phyloP scores from a whole-genome alignment of 352 stramenopile species.

The Pythium sp. region DNA sequence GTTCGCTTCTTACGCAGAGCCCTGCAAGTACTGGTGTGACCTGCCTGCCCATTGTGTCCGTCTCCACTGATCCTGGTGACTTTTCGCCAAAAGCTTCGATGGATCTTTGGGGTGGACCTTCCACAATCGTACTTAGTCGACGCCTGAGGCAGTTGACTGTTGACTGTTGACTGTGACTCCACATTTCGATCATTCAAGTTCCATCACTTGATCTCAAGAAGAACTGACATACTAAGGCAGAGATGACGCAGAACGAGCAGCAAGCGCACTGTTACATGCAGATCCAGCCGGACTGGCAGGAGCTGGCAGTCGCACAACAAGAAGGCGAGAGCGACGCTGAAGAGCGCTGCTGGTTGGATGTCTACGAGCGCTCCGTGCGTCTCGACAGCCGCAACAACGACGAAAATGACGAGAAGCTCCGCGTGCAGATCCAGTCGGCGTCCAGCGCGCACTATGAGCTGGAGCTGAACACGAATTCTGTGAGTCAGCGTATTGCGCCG shows the following conservation, averaged over 20 bases:
- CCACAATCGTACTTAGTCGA: not conserved
- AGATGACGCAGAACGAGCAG: constrained; percentile 2
- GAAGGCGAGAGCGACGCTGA: not conserved
- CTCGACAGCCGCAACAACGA: constrained; percentile 5
- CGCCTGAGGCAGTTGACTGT: not conserved
- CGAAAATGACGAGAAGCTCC: not conserved
- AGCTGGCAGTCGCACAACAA: constrained; percentile 3
- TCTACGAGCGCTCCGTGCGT: constrained; percentile 39
- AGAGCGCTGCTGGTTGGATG: constrained; percentile 47
- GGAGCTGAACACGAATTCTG: constrained; percentile 15
- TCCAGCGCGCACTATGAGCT: constrained; percentile 47
- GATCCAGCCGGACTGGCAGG: constrained; percentile 63
- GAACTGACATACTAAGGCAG: not conserved
- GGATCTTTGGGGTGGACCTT: not conserved
- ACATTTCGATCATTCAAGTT: not conserved
- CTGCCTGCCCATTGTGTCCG: not conserved
- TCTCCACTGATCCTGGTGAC: constrained; percentile 3
- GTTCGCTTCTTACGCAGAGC: not conserved
- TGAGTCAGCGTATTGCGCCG: constrained; percentile 4
- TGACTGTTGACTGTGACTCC: not conserved
- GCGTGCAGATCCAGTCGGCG: constrained; percentile 16
- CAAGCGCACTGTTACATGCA: constrained; percentile 42
- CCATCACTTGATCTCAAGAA: not conserved
- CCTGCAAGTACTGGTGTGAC: no score
- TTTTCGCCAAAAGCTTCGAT: constrained; percentile 1